Base-by-base conservation (phyloP, 2,329 filamentous ascomycete species). In the Calonectria montana region DNA sequence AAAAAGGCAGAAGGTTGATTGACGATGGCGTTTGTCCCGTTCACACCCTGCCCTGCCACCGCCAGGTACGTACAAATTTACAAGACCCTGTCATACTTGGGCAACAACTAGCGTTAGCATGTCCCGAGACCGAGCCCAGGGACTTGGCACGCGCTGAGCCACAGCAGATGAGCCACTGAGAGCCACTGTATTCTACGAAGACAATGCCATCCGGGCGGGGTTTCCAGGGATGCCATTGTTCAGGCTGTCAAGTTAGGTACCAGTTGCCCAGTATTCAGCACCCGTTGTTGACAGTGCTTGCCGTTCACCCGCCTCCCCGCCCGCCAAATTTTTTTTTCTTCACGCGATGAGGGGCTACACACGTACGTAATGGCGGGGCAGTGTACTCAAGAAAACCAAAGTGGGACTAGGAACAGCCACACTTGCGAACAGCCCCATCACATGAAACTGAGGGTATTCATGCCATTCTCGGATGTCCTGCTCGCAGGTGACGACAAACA, bases 281-380 rank as follows among this genome's bases (percentile, higher is more conserved):
- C 45, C 47, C n/a, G 45, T 29, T 39, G 59, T 31, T 41, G 47
- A 48, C 18, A 29, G 37, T 27, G 18, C 21, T 53, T 45, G 57
- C 64, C 65, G 53, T 13, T 39, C 53, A 59, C 53, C 65, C 65
- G 65, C 57, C 69, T 41, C 55, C 64, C 63, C 48, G 50, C 25
- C 31, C 53, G 18, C 43, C 65, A 15, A 47, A 41, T 67, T 61
- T 71, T 74, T 70, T 65, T 62, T 73, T 39, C 27, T 57, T 48
- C 21, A 13, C 31, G 29, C 21, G 21, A 59, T 39, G 63, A 50
- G 48, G 72, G 70, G 71, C 65, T 74, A n/a, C 53, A 31, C 16
- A 59, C 53, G 53, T 80, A 82, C 82, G 81, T 83, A 83, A 83
- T 83, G 81, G 82, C 80, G 82, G 82, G 82, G 82, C 82, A 79